Evolutionary conservation across 192 early-diverging fungal species (phyloP).

Genomic region (Backusella morwellensis): DNA sequence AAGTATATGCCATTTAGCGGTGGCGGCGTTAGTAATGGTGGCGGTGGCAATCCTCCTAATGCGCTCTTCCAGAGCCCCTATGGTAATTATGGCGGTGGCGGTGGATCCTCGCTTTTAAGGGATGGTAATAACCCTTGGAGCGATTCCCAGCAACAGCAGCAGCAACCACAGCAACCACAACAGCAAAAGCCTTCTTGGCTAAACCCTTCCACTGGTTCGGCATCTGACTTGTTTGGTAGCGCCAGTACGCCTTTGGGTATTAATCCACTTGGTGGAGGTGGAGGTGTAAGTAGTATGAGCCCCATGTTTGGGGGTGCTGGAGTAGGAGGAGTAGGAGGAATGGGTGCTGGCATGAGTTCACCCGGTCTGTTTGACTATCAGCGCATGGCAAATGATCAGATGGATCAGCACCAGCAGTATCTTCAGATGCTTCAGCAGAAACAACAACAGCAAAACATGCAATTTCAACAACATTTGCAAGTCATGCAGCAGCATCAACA

Average conservation of each 20-base stretch:
- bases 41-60: not conserved
- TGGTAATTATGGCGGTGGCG: constrained; percentile 6
- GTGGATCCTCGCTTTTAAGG: not conserved
- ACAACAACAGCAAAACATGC: constrained; percentile 29
- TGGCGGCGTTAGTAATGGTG: not conserved
- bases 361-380: constrained; percentile 26
- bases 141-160: not conserved
- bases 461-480: constrained; percentile 29
- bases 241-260: not conserved
- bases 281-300: not conserved
- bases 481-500: constrained; percentile 18
- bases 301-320: not conserved
- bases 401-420: constrained; percentile 41
- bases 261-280: not conserved
- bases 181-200: not conserved
- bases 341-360: constrained; percentile 1
- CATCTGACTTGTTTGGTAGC: not conserved
- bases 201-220: not conserved
- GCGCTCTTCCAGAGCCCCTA: constrained; percentile 19
- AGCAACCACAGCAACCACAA: constrained; percentile 5
- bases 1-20: constrained; percentile 14
- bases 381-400: constrained; percentile 18
- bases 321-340: constrained; percentile 7
- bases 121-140: constrained; percentile 7
- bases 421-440: constrained; percentile 37